Evolutionary conservation across 805 yeast species (phyloP).

Genomic region (Ogataea thermomethanolica): DNA sequence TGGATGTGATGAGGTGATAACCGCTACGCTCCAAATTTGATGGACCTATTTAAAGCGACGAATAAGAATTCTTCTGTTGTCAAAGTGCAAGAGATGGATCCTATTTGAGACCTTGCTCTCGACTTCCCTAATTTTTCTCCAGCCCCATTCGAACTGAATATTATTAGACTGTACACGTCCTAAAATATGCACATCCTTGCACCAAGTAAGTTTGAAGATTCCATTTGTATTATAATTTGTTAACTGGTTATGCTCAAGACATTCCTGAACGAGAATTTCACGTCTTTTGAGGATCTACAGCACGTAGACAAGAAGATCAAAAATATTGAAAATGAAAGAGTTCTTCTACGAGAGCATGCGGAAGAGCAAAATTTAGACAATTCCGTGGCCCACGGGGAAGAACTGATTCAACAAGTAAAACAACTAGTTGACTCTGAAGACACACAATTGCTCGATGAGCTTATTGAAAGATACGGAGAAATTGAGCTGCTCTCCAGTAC

Average conservation of each 20-base stretch:
- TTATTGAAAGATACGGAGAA: conserved; percentile 18
- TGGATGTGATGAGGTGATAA: no score
- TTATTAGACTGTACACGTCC: not conserved
- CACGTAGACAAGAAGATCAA: conserved; percentile 27
- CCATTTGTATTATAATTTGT: not conserved
- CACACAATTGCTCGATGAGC: conserved; percentile 9
- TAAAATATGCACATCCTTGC: not conserved
- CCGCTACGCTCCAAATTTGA: no score
- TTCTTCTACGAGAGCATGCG: not conserved
- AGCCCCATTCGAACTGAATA: not conserved
- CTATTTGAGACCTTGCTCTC: conserved; percentile 1
- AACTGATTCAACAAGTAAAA: conserved; percentile 1
- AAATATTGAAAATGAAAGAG: conserved; percentile 25
- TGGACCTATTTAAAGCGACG: no score
- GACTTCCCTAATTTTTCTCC: conserved; percentile 2
- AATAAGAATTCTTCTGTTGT: not conserved
- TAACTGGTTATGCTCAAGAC: conserved; percentile 19
- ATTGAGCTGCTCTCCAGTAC: conserved; percentile 18
- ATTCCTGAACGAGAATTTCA: conserved; percentile 35
- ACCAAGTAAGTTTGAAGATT: not conserved
- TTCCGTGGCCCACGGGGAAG: conserved; percentile 1
- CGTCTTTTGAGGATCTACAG: conserved; percentile 35
- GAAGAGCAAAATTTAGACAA: not conserved
- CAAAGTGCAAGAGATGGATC: not conserved
- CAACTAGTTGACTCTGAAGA: conserved; percentile 6